Base-by-base conservation (phyloP, 805 yeast species). In the Spencermartinsiella europaea region DNA sequence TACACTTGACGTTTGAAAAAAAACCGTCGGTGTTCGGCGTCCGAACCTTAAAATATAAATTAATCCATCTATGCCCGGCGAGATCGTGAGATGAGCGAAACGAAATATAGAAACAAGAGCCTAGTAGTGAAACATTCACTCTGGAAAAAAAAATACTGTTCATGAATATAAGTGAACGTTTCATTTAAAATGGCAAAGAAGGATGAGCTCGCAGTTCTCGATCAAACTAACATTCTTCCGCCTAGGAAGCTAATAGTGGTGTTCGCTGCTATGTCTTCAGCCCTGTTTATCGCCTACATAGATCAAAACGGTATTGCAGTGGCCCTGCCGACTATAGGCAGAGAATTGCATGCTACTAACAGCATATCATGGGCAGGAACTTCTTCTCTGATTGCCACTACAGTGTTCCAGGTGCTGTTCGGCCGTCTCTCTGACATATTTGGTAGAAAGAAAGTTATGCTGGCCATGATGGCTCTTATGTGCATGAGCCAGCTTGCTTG, bases 311-410 rank as follows among this genome's bases (percentile, higher is more conserved):
- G 76, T 22, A 68, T 74, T 28, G 68, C 75, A 1, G 73, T 75
- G 10, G 76, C 76, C 1, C 67, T 75, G 28, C 70, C 81, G 1
- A 48, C 56, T n/a, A 76, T 77, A 33, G 78, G 75, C 5, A 56
- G 64, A 21, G 79, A 71, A 27, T 61, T 77, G 39, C 47, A 74
- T 40, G 76, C 79, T 1, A 65, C 68, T 36, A 63, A 63, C 16
- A 70, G 79, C 1, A 75, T 78, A 38, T 70, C 77, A 40, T 79
- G 84, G 83, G 80, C 79, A 0, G 81, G 81, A 12, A 73, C 83
- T 0, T 72, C 81, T 2, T 60, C 73, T 14, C 60, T 76, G 22
- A 70, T 79, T 42, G 77, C 81, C 4, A 72, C 71, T 42, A 69
- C 78, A 40, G 69, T 71, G 4, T 75, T 76, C 50, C 81, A 77